Evolutionary conservation across 2,329 filamentous ascomycete genomes (phyloP).

Genomic region (Camillea tinctor): DNA sequence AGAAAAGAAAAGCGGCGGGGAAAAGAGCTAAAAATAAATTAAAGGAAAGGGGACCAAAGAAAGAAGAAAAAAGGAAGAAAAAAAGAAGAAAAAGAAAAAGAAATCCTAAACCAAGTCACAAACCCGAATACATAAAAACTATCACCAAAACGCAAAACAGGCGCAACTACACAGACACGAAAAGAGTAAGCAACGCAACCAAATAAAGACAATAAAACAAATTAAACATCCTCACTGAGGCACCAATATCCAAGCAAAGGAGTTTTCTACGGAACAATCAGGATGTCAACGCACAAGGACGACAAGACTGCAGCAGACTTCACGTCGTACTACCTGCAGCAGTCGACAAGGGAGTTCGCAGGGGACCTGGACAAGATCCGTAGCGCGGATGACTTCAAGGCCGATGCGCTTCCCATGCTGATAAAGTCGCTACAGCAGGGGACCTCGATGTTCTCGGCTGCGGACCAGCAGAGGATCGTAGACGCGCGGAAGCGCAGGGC

Average conservation of each 20-base stretch:
- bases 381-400: conserved; percentile 67
- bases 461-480: conserved; percentile 43
- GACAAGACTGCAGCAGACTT: conserved; percentile 43
- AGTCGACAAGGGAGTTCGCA: conserved; percentile 66
- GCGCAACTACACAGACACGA: too few species aligned
- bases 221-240: neutral
- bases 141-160: too few species aligned
- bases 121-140: too few species aligned
- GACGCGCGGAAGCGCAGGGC: conserved; percentile 14
- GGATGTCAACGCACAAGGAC: conserved; percentile 22
- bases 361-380: conserved; percentile 73
- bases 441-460: conserved; percentile 56
- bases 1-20: too few species aligned
- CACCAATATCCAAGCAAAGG: neutral
- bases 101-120: too few species aligned
- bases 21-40: too few species aligned
- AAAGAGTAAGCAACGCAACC: too few species aligned
- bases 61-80: too few species aligned
- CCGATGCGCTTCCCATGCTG: conserved; percentile 62
- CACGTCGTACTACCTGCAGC: conserved; percentile 66
- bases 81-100: too few species aligned
- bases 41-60: too few species aligned
- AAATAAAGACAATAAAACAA: too few species aligned
- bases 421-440: conserved; percentile 69
- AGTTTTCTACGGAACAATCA: neutral